phyloP scores from a whole-genome alignment of 306 rosid genomes.

The Datisca glomerata region DNA sequence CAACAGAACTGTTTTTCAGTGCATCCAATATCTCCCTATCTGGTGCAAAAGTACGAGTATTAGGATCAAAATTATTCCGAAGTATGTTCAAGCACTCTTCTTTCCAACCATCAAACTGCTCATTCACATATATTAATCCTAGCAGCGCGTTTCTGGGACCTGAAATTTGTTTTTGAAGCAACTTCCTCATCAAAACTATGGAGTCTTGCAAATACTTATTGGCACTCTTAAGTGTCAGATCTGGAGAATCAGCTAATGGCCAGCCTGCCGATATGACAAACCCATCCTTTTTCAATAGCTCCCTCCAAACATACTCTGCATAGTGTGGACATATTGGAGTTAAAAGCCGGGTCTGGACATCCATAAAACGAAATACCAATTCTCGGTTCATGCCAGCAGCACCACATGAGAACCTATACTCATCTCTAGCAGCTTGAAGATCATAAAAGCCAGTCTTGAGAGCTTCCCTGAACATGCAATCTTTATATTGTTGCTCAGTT shows the following conservation, averaged over 20 bases:
- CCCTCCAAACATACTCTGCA: constrained; percentile 81
- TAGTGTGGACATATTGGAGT: constrained; percentile 93
- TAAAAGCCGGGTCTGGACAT: constrained; percentile 80
- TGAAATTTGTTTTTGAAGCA: constrained; percentile 67
- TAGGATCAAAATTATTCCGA: constrained; percentile 33
- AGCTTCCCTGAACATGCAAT: constrained; percentile 80
- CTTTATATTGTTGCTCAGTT: constrained; percentile 66
- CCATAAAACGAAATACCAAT: constrained; percentile 68
- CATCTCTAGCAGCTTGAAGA: constrained; percentile 86
- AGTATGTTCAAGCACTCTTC: constrained; percentile 73
- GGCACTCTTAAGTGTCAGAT: constrained; percentile 59
- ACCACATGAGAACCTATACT: constrained; percentile 79
- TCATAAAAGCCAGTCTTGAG: constrained; percentile 84
- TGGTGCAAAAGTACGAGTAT: constrained; percentile 33
- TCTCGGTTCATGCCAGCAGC: constrained; percentile 61
- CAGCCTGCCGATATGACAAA: constrained; percentile 81
- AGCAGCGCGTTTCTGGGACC: constrained; percentile 53
- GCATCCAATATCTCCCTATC: constrained; percentile 52
- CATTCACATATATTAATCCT: constrained; percentile 67
- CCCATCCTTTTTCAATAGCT: constrained; percentile 65
- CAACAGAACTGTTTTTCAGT: constrained; percentile 40
- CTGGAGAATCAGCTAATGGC: constrained; percentile 69
- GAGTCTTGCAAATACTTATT: constrained; percentile 83
- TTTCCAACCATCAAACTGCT: constrained; percentile 79
- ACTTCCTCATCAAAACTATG: constrained; percentile 68